Base-by-base conservation (phyloP, 768 basidiomycete genomes). In the Suillus brevipes region DNA sequence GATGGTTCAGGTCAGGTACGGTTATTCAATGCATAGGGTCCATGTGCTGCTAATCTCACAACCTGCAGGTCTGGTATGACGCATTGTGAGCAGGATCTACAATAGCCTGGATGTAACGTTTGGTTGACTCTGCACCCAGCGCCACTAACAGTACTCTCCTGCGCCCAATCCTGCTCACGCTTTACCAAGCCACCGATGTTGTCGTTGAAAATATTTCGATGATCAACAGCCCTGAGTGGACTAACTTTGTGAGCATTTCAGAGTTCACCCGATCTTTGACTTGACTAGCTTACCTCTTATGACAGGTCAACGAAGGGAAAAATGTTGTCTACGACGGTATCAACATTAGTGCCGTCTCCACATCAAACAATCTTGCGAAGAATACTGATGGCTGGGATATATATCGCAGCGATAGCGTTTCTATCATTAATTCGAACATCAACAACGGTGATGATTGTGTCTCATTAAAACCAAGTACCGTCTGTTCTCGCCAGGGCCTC, bases 361-460 rank as follows among this genome's bases (percentile, higher is more conserved):
- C 78, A 16, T 83, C 82, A 7, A 77, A 74, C 10, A 74, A 83
- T 64, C 66, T 62, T 0, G 78, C 83, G 2, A 72, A 76, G 31
- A 87, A 87, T 66, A 86, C 85, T 7, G 87, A 89, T 68, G 88
- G 87, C 6, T 87, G 87, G 87, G 83, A 89, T 68, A 82, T 85
- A 43, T 88, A 87, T 71, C 81, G 85, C 38, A 84, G 83, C 67
- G 82, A 85, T 67, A 77, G 73, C 61, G 81, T 87, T 37, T 71
- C 74, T 1, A 82, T 87, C 49, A 68, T 74, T 58, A 81, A 87
- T 65, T 85, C 84, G 1, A 75, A 80, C 43, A 84, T 86, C 60
- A 80, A 79, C 55, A 86, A 85, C 61, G 84, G 81, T 2, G 85
- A 87, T 64, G 86, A 87, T 68, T 87, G 85, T 69, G 87, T 90